Evolutionary conservation across 768 basidiomycete genomes (phyloP).

Genomic region (Dacryopinax spathularia): DNA sequence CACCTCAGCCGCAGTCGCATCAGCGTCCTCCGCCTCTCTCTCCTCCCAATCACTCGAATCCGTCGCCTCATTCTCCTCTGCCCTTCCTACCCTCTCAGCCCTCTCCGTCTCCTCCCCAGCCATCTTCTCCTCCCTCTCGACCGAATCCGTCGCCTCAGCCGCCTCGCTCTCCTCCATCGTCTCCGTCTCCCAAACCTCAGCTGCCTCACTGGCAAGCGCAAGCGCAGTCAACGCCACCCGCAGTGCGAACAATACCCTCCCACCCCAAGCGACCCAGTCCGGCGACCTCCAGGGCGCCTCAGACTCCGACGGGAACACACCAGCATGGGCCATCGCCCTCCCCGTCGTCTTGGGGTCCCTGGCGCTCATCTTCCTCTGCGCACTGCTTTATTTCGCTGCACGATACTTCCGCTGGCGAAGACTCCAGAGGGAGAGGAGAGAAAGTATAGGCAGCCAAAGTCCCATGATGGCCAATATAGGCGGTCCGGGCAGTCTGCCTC

Average conservation of each 20-base stretch:
- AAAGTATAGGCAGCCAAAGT: conserved; percentile 51
- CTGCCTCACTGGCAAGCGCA: conserved; percentile 17
- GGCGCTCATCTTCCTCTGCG: conserved; percentile 54
- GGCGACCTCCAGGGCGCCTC: conserved; percentile 32
- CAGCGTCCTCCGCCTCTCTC: conserved; percentile 26
- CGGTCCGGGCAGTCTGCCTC: background rate
- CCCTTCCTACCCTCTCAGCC: background rate
- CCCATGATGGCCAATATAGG: conserved; percentile 64
- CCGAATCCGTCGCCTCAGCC: conserved; percentile 6
- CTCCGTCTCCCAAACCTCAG: conserved; percentile 16
- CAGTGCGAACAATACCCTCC: background rate
- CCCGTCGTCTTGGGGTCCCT: conserved; percentile 76
- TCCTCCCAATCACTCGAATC: conserved; percentile 20
- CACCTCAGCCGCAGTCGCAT: conserved; percentile 27
- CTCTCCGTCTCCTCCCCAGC: conserved; percentile 1
- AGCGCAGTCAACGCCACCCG: background rate
- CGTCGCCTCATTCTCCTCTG: background rate
- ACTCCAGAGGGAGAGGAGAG: conserved; percentile 24
- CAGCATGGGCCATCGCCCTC: conserved; percentile 84
- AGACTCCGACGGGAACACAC: conserved; percentile 40
- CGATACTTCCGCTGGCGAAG: conserved; percentile 30
- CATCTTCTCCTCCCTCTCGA: conserved; percentile 8
- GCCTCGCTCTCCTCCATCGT: conserved; percentile 11
- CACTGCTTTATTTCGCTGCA: conserved; percentile 47
- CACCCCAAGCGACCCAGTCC: conserved; percentile 14